These are phyloP conservation scores for Brachypodium distachyon DNA, from an alignment of 202 grass and related monocot genomes.

Conservation along the genomic window DNA sequence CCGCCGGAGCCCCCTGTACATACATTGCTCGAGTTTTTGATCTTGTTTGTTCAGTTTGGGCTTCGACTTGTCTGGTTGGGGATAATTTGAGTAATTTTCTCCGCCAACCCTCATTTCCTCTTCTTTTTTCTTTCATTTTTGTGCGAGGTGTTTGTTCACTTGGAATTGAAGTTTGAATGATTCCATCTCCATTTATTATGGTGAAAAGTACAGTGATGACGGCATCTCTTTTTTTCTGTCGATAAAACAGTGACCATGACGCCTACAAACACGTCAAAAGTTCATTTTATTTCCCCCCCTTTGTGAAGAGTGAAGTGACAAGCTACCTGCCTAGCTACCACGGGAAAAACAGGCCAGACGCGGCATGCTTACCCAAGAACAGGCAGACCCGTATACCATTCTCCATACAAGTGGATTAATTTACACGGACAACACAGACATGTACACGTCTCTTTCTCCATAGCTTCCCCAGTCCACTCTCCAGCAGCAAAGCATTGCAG, in stretches of 20 bases:
- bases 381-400: neutral
- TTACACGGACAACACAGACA: too few relatives aligned
- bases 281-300: too few relatives aligned
- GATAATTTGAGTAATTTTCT: too few relatives aligned
- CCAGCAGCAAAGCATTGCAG: too few relatives aligned
- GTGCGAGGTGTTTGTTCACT: too few relatives aligned
- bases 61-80: too few relatives aligned
- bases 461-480: neutral
- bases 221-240: too few relatives aligned
- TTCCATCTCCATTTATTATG: neutral
- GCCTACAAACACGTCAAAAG: neutral
- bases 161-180: neutral
- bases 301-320: neutral
- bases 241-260: neutral
- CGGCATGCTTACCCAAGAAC: neutral
- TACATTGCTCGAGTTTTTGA: too few relatives aligned
- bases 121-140: too few relatives aligned
- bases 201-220: neutral
- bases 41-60: too few relatives aligned
- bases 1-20: too few relatives aligned
- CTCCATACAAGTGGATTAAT: neutral
- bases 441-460: neutral
- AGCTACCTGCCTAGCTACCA: neutral
- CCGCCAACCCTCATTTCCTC: too few relatives aligned
- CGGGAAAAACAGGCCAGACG: neutral